phyloP scores from a whole-genome alignment of 768 basidiomycete species.

The Rhodotorula babjevae region DNA sequence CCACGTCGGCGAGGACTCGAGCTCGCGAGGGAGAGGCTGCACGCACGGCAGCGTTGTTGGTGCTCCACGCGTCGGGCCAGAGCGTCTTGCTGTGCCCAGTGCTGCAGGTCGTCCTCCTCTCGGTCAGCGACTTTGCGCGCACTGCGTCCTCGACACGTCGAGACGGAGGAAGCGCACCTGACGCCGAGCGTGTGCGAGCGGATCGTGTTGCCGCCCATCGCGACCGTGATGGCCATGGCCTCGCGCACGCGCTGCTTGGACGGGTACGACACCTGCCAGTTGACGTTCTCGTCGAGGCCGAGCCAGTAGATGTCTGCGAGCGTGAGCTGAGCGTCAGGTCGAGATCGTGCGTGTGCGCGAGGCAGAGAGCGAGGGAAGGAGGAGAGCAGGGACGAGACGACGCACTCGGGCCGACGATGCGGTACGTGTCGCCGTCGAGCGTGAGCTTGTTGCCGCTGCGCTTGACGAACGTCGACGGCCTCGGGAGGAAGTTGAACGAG shows the following conservation, averaged over 20 bases:
- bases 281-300: constrained; percentile 47
- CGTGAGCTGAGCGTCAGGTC: neutral
- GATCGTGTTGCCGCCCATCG: constrained; percentile 40
- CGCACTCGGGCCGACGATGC: constrained; percentile 40
- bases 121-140: neutral
- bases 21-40: too few species aligned
- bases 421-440: constrained; percentile 32
- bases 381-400: too few species aligned
- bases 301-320: constrained; percentile 46
- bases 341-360: neutral
- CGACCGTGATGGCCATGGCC: constrained; percentile 42
- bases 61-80: constrained; percentile 27
- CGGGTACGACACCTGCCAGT: constrained; percentile 41
- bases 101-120: neutral
- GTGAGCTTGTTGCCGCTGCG: constrained; percentile 22
- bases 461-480: constrained; percentile 34
- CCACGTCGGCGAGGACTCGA: neutral
- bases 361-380: too few species aligned
- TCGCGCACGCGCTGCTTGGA: constrained; percentile 42
- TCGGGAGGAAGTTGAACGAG: constrained; percentile 6
- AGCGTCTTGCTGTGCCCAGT: constrained; percentile 32
- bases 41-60: constrained; percentile 31
- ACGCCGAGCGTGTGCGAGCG: constrained; percentile 38
- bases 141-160: rapidly evolving
- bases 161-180: constrained; percentile 17